Conservation (phyloP, 2,329 filamentous ascomycete species). For the Colletotrichum aenigma region DNA sequence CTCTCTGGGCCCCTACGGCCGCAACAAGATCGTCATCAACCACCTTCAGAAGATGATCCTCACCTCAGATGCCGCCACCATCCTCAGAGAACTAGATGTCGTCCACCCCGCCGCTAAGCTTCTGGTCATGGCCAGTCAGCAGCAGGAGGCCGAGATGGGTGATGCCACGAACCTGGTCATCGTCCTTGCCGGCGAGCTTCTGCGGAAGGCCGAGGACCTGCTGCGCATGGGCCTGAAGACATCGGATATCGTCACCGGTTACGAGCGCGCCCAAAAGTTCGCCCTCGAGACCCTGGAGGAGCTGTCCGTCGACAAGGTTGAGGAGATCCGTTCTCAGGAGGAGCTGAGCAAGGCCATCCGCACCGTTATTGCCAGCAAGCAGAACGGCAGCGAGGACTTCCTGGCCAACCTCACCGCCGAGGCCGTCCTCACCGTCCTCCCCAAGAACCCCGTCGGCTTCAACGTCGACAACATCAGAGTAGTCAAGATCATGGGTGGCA, state of each 20-base stretch:
- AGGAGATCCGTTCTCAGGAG: conserved; percentile 77
- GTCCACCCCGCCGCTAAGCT: conserved; percentile 98
- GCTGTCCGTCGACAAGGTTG: conserved; percentile 88
- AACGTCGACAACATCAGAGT: conserved; percentile 99
- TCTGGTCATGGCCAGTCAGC: conserved; percentile 97
- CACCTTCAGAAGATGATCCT: conserved; percentile 99
- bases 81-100: conserved; percentile 95
- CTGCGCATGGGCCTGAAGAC: conserved; percentile 97
- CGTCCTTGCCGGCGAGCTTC: conserved; percentile 89
- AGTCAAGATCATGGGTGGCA: conserved; percentile 99
- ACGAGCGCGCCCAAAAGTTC: conserved; percentile 91
- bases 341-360: conserved; percentile 95
- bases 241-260: conserved; percentile 95
- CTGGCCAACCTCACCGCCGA: conserved; percentile 88
- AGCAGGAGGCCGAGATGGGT: conserved; percentile 99
- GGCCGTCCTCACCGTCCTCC: conserved; percentile 82
- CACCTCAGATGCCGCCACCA: conserved; percentile 96
- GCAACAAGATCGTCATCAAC: conserved; percentile 99
- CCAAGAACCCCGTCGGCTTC: conserved; percentile 95
- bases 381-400: conserved; percentile 90
- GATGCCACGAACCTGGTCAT: conserved; percentile 99
- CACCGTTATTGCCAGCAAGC: conserved; percentile 96
- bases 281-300: conserved; percentile 86
- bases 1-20: conserved; percentile 93
- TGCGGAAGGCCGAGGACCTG: conserved; percentile 97